phyloP scores from a whole-genome alignment of 2,329 filamentous ascomycete genomes.

The Trichophyton equinum region DNA sequence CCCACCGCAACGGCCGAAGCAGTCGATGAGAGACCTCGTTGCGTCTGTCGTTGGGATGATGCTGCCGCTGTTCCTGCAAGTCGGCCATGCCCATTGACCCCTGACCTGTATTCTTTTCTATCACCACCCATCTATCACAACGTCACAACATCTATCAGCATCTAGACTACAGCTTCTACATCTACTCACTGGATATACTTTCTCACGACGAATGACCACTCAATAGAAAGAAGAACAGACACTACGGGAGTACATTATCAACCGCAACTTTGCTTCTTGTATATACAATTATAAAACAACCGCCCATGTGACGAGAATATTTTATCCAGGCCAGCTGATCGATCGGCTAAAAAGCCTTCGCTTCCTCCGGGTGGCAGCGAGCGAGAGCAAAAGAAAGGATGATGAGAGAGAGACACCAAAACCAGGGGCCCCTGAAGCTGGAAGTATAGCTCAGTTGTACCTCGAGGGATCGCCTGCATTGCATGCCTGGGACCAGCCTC shows the following conservation, averaged over 20 bases:
- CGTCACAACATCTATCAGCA: background rate
- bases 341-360: background rate
- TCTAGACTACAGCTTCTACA: background rate
- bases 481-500: no score
- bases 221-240: background rate
- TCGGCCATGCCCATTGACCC: conserved; percentile 36
- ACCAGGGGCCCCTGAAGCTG: background rate
- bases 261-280: background rate
- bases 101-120: background rate
- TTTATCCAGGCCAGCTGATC: conserved; percentile 1
- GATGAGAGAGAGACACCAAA: no score
- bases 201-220: background rate
- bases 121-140: background rate
- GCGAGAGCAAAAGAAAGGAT: no score
- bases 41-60: conserved; percentile 38
- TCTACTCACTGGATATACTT: background rate
- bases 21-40: conserved; percentile 34
- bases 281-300: background rate
- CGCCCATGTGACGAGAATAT: background rate
- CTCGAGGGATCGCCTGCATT: no score
- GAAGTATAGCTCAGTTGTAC: background rate
- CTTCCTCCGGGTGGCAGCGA: background rate
- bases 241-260: background rate
- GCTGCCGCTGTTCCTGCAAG: conserved; percentile 35
- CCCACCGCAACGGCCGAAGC: conserved; percentile 22